A percentile compares a stretch with the other conserved stretches of the same genome.
Conservation (phyloP, 1,284 basidiomycete genomes). For the Volvariella surrecta region DNA sequence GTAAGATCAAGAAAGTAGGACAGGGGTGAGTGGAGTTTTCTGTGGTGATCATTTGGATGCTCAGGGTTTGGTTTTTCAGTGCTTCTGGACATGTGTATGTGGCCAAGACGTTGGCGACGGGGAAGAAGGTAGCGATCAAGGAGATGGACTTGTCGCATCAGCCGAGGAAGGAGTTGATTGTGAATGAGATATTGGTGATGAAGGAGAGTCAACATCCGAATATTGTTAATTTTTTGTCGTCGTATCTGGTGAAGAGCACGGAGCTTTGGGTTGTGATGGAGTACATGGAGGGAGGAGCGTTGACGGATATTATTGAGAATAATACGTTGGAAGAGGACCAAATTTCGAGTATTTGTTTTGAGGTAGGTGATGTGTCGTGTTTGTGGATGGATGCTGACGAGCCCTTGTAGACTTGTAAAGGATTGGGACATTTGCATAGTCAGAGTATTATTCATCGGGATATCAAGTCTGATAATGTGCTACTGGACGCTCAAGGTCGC, state of each 20-base stretch:
- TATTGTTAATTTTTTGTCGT: conserved; percentile 96
- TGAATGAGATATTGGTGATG: conserved; percentile 99
- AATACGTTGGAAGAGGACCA: conserved; percentile 96
- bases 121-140: conserved; percentile 96
- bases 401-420: conserved; percentile 79
- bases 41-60: conserved; percentile 4
- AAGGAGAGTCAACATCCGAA: conserved; percentile 98
- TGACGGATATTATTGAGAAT: conserved; percentile 98
- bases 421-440: conserved; percentile 86
- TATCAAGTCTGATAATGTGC: conserved; percentile 97
- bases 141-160: conserved; percentile 98
- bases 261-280: conserved; percentile 99
- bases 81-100: conserved; percentile 99
- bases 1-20: conserved; percentile 98
- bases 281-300: conserved; percentile 97
- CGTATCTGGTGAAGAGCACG: conserved; percentile 83
- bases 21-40: conserved; percentile 70
- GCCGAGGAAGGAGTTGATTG: conserved; percentile 95
- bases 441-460: conserved; percentile 97
- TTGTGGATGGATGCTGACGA: conserved; percentile 1
- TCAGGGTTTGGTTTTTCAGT: conserved; percentile 29
- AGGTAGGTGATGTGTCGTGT: conserved; percentile 45
- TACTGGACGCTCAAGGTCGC: conserved; percentile 85
- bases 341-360: conserved; percentile 88
- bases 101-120: conserved; percentile 83